Percentiles rank a stretch among this genome's conserved stretches.
phyloP scores from a whole-genome alignment of 2,329 filamentous ascomycete genomes.

The Massarina eburnea region DNA sequence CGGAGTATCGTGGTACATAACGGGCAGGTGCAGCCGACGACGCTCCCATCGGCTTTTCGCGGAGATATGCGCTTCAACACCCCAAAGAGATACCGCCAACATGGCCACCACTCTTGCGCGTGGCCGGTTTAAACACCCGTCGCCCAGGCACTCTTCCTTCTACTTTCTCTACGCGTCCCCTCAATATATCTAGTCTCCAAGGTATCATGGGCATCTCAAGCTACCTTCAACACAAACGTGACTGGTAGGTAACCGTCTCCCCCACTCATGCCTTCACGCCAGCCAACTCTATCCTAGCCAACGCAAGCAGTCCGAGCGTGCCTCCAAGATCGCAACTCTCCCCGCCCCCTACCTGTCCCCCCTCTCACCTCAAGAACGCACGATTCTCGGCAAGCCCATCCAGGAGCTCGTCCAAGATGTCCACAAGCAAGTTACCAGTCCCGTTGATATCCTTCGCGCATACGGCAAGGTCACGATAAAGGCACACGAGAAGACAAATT shows the following conservation, averaged over 20 bases:
- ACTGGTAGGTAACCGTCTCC: slow-evolving; percentile 61
- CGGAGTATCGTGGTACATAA: slow-evolving; percentile 2
- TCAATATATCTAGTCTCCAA: slow-evolving; percentile 1
- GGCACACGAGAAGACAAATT: slow-evolving; percentile 86
- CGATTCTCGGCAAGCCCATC: slow-evolving; percentile 72
- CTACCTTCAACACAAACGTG: slow-evolving; percentile 70
- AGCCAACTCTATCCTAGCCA: slow-evolving; percentile 55
- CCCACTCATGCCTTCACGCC: slow-evolving; percentile 10
- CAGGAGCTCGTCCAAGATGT: slow-evolving; percentile 76
- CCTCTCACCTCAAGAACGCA: slow-evolving; percentile 65
- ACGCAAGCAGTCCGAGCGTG: slow-evolving; percentile 77
- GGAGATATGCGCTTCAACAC: slow-evolving; percentile 9
- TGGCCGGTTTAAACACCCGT: neutral
- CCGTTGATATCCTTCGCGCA: slow-evolving; percentile 74
- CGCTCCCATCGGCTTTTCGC: slow-evolving; percentile 12
- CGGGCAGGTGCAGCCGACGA: slow-evolving; percentile 20
- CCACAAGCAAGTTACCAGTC: slow-evolving; percentile 65
- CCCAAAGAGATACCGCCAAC: slow-evolving; percentile 4
- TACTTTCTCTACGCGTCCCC: slow-evolving; percentile 1
- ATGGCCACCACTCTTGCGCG: slow-evolving; percentile 1
- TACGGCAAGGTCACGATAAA: slow-evolving; percentile 85
- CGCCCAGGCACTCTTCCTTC: neutral
- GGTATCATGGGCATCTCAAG: slow-evolving; percentile 58
- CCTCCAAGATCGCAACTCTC: slow-evolving; percentile 68
- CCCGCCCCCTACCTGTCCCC: slow-evolving; percentile 65